These are phyloP conservation scores for Cryoendolithus antarcticus DNA, from an alignment of 2,329 filamentous ascomycete genomes.

Conservation along the genomic window DNA sequence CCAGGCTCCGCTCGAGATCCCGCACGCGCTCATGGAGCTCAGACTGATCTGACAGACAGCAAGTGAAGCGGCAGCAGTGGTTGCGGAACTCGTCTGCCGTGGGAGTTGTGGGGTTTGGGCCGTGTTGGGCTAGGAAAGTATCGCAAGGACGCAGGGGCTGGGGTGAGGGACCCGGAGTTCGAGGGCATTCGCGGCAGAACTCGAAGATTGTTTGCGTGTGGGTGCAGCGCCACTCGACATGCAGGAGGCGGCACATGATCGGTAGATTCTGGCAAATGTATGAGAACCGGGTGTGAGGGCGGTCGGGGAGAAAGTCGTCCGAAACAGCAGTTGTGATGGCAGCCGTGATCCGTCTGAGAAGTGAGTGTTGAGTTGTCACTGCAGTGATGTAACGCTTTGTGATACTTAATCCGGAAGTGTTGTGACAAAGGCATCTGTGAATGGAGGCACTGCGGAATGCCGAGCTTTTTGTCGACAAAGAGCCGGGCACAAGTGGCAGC, in stretches of 20 bases:
- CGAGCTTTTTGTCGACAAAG: too few species aligned
- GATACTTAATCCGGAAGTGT: too few species aligned
- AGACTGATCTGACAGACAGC: slow-evolving; percentile 1
- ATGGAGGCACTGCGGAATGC: too few species aligned
- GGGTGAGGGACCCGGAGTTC: slow-evolving; percentile 1
- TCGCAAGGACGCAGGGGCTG: slow-evolving; percentile 1
- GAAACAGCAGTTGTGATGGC: too few species aligned
- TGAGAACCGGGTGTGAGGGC: too few species aligned
- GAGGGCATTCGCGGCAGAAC: slow-evolving; percentile 3
- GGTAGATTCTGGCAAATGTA: too few species aligned
- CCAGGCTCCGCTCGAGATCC: slow-evolving; percentile 1
- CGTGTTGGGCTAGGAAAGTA: slow-evolving; percentile 2
- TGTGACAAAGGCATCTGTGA: too few species aligned
- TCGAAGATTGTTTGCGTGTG: slow-evolving; percentile 6
- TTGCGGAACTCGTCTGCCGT: slow-evolving; percentile 5
- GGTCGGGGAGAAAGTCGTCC: too few species aligned
- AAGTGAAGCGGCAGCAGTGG: slow-evolving; percentile 5
- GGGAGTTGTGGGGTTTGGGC: not conserved
- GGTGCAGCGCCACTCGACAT: slow-evolving; percentile 6
- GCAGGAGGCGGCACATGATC: slow-evolving; percentile 3
- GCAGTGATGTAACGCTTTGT: too few species aligned
- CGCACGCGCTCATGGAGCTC: not conserved
- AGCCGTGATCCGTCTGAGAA: too few species aligned
- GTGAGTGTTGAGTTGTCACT: too few species aligned
- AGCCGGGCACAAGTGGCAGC: too few species aligned